Evolutionary conservation across 2,329 filamentous ascomycete genomes (phyloP), one percentile per base, ranked within the genome.

Genomic region (Fusarium sp.): DNA sequence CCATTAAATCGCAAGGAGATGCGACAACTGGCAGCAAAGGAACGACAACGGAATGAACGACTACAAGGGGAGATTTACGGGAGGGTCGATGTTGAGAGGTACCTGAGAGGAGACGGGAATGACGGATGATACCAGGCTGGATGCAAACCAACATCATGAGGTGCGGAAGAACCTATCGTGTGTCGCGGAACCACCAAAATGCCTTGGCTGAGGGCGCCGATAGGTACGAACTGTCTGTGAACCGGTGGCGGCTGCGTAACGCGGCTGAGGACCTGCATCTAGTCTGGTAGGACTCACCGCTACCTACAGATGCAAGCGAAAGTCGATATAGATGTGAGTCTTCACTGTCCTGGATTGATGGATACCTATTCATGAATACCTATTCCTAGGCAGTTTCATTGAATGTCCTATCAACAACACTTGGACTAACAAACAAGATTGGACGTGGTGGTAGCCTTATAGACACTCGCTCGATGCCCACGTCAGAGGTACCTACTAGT

Each of bases 61-160:
- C 77, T 97, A 64, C 85, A 89, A 69, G 84, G 88, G 71, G 84
- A 92, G 80, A 91, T 97, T 67, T 95, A 92, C 79, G 85, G 87
- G 18, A 89, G 87, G 70, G 86, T 91, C n/a, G 91, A 95, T 70
- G 82, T 96, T 59, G 88, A 93, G 73, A 88, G 85, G 75, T 96
- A 96, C 76, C 79, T 96, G 16, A 86, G 89, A 50, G 78, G 79
- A 3, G 68, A 76, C 62, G 75, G 77, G 38, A 67, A 58, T 5
- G 74, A 75, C 10, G 72, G 68, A 63, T 72, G 58, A 73, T 2
- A 13, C 7, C 27, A 31, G 46, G 3, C 38, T n/a, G 51, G 2
- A 51, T 27, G 31, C 20, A 23, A 53, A 53, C 42, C 18, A 58
- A 38, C n/a, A 42, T 36, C 18, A 58, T 29, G 14, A 34, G 42